Conservation (phyloP, 1,139 yeast species). For the Dujonia santamariae region DNA sequence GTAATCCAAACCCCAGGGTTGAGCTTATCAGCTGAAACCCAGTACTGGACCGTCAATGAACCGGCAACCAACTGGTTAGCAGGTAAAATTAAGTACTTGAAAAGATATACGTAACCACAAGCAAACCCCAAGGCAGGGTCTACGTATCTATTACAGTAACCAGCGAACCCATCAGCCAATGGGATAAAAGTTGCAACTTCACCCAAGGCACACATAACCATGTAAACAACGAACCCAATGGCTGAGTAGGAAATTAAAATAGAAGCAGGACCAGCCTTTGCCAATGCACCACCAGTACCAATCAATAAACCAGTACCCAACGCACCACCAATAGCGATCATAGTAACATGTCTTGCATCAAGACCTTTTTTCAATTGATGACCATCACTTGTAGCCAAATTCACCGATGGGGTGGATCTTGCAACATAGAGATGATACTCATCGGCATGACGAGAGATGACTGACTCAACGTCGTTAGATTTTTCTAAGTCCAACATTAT, state of each 20-base stretch:
- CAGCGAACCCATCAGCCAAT: slow-evolving; percentile 66
- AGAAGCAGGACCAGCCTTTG: slow-evolving; percentile 68
- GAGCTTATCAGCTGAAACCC: slow-evolving; percentile 47
- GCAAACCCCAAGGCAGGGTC: slow-evolving; percentile 75
- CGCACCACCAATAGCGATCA: slow-evolving; percentile 63
- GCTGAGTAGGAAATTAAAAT: slow-evolving; percentile 58
- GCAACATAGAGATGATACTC: slow-evolving; percentile 49
- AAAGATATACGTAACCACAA: slow-evolving; percentile 64
- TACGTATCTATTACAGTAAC: slow-evolving; percentile 64
- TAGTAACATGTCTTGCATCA: slow-evolving; percentile 68
- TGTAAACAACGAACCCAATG: slow-evolving; percentile 62
- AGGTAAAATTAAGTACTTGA: slow-evolving; percentile 62
- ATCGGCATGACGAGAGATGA: slow-evolving; percentile 44
- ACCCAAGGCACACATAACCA: slow-evolving; percentile 70
- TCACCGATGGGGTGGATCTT: slow-evolving; percentile 39
- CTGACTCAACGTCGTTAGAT: slow-evolving; percentile 24
- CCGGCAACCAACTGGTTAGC: slow-evolving; percentile 65
- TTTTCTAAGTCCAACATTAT: slow-evolving; percentile 20
- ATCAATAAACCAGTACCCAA: slow-evolving; percentile 67
- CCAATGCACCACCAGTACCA: slow-evolving; percentile 66
- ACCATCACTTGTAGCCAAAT: slow-evolving; percentile 38
- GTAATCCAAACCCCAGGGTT: slow-evolving; percentile 63
- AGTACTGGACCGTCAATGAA: slow-evolving; percentile 57
- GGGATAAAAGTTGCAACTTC: slow-evolving; percentile 77
- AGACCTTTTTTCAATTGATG: slow-evolving; percentile 56